Evolutionary conservation across 768 basidiomycete genomes (phyloP).

Genomic region (Leucosporidium creatinivorum): DNA sequence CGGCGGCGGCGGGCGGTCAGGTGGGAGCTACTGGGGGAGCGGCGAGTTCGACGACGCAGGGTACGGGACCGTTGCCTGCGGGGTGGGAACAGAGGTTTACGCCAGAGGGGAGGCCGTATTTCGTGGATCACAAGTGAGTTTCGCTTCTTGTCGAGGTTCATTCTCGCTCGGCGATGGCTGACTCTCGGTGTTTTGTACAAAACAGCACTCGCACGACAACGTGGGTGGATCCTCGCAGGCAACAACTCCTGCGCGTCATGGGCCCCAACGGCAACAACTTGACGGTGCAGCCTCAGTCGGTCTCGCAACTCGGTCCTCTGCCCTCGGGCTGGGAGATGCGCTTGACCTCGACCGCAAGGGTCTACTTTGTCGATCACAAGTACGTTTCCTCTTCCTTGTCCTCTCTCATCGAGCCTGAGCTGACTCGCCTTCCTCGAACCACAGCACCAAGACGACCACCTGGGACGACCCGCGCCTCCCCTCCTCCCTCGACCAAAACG

Average conservation of each 20-base stretch:
- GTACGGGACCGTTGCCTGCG: conserved; percentile 79
- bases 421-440: not conserved
- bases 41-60: conserved; percentile 55
- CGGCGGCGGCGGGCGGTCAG: too few species aligned
- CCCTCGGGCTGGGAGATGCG: conserved; percentile 99
- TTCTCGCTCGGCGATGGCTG: too few species aligned
- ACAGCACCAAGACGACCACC: conserved; percentile 78
- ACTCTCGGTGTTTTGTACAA: not conserved
- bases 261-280: conserved; percentile 84
- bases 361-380: conserved; percentile 99
- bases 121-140: conserved; percentile 81
- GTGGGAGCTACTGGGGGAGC: conserved; percentile 35
- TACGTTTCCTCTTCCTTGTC: conserved; percentile 44
- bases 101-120: conserved; percentile 95
- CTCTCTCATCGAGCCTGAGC: not conserved
- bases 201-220: conserved; percentile 80
- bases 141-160: not conserved
- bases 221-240: conserved; percentile 98
- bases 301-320: conserved; percentile 90
- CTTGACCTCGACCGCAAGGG: conserved; percentile 90
- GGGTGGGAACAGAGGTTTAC: conserved; percentile 99
- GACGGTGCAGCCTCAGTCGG: conserved; percentile 84
- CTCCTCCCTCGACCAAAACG: conserved; percentile 89
- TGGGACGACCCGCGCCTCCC: conserved; percentile 98
- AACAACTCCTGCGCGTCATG: conserved; percentile 94